Base-by-base conservation (phyloP, 805 yeast species). In the Barnettozyma salicaria region DNA sequence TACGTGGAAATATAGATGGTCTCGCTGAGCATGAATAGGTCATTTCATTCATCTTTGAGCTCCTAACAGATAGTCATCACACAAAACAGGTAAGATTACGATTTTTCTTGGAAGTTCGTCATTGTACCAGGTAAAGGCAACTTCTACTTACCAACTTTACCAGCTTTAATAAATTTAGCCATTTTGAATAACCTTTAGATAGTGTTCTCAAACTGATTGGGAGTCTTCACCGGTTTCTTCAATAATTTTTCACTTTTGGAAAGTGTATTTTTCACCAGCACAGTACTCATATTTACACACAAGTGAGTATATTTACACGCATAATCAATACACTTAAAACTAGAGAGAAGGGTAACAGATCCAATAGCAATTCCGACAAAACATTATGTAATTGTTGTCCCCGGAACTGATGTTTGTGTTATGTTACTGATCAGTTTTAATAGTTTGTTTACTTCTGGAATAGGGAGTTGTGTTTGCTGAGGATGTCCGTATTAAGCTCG, bases 151-250 rank as follows among this genome's bases (percentile, higher is more conserved):
- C 90, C 56, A 83, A 90, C 98, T 48, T 53, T 53, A 80, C 97
- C 97, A 71, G 97, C 85, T 79, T 90, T 92, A 76, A 92, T 81
- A 83, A 92, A 90, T 76, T 92, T 92, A 77, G 96, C 96, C 96
- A 88, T 89, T 74, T 64, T 61, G 42, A 49, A 27, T 20, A 21
- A 37, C 18, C 23, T 37, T 20, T 22, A 31, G 22, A 20, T 29
- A n/a, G 30, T 32, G 30, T 12, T 17, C 16, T 13, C 36, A 24
- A 16, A 13, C 24, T 24, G 19, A 32, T 30, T 29, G 32, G 16
- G 12, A 17, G 13, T n/a, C n/a, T 26, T 32, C 32, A 8, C 19
- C 40, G 32, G 24, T 14, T 33, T 16, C 13, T 29, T 34, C 24
- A 19, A 25, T 37, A 29, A 38, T 38, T 38, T 38, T 38, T 38